Evolutionary conservation across 495 filamentous ascomycete genomes (phyloP), one percentile per base, ranked within the genome.

Genomic region (Xylaria cubensis): DNA sequence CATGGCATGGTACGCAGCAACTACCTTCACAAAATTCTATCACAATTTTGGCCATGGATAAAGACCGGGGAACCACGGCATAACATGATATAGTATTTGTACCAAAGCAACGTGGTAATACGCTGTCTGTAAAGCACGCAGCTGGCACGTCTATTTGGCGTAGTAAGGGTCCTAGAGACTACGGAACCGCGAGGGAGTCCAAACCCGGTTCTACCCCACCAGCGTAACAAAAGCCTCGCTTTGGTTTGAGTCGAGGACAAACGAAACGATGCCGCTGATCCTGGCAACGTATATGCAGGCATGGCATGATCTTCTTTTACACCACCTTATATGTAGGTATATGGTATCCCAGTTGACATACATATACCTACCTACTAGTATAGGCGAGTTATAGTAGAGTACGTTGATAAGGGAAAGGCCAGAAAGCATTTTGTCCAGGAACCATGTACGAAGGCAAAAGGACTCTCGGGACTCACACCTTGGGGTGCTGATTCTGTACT

Each of bases 231-330:
- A 61, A 61, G 32, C 58, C n/a, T 39, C 58, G 34, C 29, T 39
- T 61, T 61, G 58, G 58, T 36, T 61, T 61, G 58, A 39, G 34
- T 10, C 12, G 19, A 39, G 34, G 34, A 21, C 19, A 39, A 39
- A 39, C 58, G 19, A n/a, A 61, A 61, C n/a, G 58, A 39, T 39
- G 39, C 21, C 19, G 58, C 58, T 21, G 10, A 61, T 39, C 58
- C 58, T 39, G 19, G 63, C 63, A 46, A 9, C 63, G 15, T 4
- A 48, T n/a, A 46, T 65, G 63, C 63, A 65, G 42, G 17, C 42
- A 34, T 65, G 63, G 9, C 15, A 42, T n/a, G 42, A 65, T 50
- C 24, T 36, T 65, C 42, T 3, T 59, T 59, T 17, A n/a, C 7
- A 59, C 32, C 8, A 59, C 55, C 17, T 32, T n/a, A 15, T 3